A percentile compares a stretch with the other conserved stretches of the same genome.
Evolutionary conservation across 1,284 basidiomycete genomes (phyloP).

Genomic region (Ganoderma sinense): DNA sequence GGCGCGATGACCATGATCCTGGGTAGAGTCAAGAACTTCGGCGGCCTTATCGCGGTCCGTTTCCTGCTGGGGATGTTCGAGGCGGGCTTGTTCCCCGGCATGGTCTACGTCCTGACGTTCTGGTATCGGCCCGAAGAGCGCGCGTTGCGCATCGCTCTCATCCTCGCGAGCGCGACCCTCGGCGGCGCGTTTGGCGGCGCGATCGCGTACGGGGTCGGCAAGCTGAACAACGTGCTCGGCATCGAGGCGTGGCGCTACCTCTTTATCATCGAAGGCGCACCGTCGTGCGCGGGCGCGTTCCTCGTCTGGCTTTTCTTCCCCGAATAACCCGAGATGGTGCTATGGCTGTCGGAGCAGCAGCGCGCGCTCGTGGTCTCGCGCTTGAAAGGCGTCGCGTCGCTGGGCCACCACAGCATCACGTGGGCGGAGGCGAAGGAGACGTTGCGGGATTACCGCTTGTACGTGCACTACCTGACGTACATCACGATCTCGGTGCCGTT

Average conservation of each 20-base stretch:
- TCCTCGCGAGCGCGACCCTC: conserved; percentile 47
- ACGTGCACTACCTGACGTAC: conserved; percentile 42
- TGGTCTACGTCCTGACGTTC: conserved; percentile 52
- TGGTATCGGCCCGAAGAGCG: conserved; percentile 51
- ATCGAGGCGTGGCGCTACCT: conserved; percentile 49
- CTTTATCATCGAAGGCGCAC: conserved; percentile 57
- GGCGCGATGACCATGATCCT: conserved; percentile 48
- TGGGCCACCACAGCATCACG: conserved; percentile 38
- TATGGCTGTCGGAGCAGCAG: conserved; percentile 45
- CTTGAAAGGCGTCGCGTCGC: conserved; percentile 38
- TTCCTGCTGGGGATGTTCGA: conserved; percentile 70
- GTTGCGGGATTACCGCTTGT: conserved; percentile 41
- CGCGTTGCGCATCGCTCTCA: conserved; percentile 47
- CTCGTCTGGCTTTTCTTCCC: conserved; percentile 50
- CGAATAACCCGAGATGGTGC: conserved; percentile 53
- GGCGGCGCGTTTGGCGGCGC: conserved; percentile 54
- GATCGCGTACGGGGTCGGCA: conserved; percentile 47
- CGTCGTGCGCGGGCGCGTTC: conserved; percentile 48
- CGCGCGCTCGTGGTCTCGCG: conserved; percentile 39
- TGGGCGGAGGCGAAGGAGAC: conserved; percentile 40
- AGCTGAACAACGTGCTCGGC: conserved; percentile 40
- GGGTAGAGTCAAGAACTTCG: conserved; percentile 43
- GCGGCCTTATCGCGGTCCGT: conserved; percentile 51
- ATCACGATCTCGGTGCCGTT: conserved; percentile 44
- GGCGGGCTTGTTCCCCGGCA: conserved; percentile 71